These are phyloP conservation scores for Caloboletus inedulis DNA, from an alignment of 1,284 basidiomycete species.

Conservation along the genomic window DNA sequence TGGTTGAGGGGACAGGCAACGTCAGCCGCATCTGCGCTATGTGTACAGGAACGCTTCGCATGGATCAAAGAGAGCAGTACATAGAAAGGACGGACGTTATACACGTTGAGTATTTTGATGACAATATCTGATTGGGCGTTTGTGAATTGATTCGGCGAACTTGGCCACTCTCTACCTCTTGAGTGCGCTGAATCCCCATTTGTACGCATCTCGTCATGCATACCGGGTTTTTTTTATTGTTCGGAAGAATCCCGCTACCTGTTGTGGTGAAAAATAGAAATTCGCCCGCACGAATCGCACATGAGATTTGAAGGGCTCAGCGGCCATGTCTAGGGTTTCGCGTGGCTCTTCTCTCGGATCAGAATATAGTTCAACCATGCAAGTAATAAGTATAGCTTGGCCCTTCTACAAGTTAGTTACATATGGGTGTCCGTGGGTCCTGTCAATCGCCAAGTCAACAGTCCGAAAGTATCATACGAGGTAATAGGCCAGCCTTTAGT, in stretches of 20 bases:
- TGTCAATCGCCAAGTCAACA: conserved; percentile 31
- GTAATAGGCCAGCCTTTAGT: conserved; percentile 23
- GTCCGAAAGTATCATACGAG: conserved; percentile 11
- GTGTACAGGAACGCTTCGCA: conserved; percentile 29
- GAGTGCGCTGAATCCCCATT: conserved; percentile 30
- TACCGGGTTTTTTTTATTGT: conserved; percentile 5
- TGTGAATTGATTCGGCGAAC: conserved; percentile 29
- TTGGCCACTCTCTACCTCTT: conserved; percentile 7
- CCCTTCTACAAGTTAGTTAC: conserved; percentile 15
- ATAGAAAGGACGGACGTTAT: conserved; percentile 22
- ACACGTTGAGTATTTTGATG: conserved; percentile 28
- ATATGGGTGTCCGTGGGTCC: conserved; percentile 25
- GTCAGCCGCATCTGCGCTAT: conserved; percentile 18
- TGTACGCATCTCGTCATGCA: conserved; percentile 22
- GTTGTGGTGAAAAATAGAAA: conserved; percentile 21
- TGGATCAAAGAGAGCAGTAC: conserved; percentile 23
- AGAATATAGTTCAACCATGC: conserved; percentile 14
- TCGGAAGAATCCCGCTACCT: conserved; percentile 22
- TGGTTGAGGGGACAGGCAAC: conserved; percentile 22
- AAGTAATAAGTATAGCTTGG: background rate
- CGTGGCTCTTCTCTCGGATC: conserved; percentile 25
- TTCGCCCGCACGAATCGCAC: conserved; percentile 24
- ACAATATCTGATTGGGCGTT: conserved; percentile 18
- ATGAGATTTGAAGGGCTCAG: conserved; percentile 24
- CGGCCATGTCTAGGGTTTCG: conserved; percentile 22